A percentile compares a stretch with the other conserved stretches of the same genome.
Evolutionary conservation across 495 filamentous ascomycete species (phyloP).

Genomic region (Aspergillus coremiiformis): DNA sequence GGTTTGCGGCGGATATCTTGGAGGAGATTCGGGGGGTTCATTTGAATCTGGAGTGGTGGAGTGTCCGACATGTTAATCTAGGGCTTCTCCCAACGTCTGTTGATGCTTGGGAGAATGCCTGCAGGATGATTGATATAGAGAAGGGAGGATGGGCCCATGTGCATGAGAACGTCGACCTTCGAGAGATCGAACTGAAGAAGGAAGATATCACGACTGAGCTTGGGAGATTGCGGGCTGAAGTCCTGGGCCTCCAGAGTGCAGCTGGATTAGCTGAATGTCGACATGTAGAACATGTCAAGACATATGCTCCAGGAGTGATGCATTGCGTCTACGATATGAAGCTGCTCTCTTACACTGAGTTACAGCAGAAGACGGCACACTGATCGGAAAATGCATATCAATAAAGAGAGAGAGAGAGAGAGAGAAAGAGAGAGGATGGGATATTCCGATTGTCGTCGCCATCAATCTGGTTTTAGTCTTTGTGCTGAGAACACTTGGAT

Average conservation of each 20-base stretch:
- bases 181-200: conserved; percentile 51
- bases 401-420: too few species aligned
- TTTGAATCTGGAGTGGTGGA: too few species aligned
- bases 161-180: conserved; percentile 73
- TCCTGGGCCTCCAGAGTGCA: background rate
- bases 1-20: conserved; percentile 44
- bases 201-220: conserved; percentile 21
- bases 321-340: conserved; percentile 81
- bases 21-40: conserved; percentile 17
- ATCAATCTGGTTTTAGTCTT: too few species aligned
- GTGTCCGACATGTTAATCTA: conserved; percentile 66
- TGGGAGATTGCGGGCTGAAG: conserved; percentile 7
- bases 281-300: conserved; percentile 79
- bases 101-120: conserved; percentile 58
- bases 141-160: conserved; percentile 68
- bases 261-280: conserved; percentile 39
- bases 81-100: conserved; percentile 69
- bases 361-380: background rate
- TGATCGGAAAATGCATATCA: background rate
- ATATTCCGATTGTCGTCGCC: too few species aligned
- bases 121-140: conserved; percentile 44
- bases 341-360: conserved; percentile 22
- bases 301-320: conserved; percentile 84
- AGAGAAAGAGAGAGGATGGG: too few species aligned
- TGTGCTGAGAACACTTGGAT: too few species aligned